Evolutionary conservation across 2,329 filamentous ascomycete species (phyloP), one percentile per base, ranked within the genome.

Genomic region (Fusarium dlaminii): DNA sequence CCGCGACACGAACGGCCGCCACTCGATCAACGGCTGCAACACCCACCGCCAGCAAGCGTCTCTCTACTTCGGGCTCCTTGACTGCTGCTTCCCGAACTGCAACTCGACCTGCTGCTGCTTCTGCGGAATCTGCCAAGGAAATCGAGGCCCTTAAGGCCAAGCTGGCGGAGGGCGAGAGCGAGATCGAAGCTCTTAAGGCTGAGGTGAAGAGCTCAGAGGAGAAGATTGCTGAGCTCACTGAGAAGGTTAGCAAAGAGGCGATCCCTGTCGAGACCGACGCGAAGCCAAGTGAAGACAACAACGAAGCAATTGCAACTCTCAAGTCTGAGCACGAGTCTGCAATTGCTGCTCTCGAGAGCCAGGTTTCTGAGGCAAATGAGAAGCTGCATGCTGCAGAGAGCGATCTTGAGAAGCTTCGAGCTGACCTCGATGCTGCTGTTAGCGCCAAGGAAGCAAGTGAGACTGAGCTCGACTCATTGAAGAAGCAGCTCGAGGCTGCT

Each of bases 71-170:
- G 29, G 83, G 86, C 34, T 79, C 81, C 5, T 78, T 86, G 8
- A 75, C 85, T 20, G 60, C 82, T 17, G 77, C 83, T 24, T 63
- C 82, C 32, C 81, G 83, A 39, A 78, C 84, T 8, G 70, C 83
- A 7, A 63, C 84, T 59, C 86, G 88, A 72, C 79, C 82, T 10
- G 64, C 84, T n/a, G 77, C 84, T 46, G 80, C 84, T 39, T 83
- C 85, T 29, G 79, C 84, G 22, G 83, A 85, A 17, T 74, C 82
- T 13, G 79, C 86, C 27, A 91, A 89, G 81, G 89, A 90, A 76
- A 82, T 89, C 8, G 90, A 91, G 56, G 87, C 89, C 51, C 84
- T 92, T 48, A 91, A 90, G 82, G 80, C 84, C 13, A 90, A 91
- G 81, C 83, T 92, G 29, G 83, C 85, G 9, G 85, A 88, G 37